Evolutionary conservation across 306 rosid genomes (phyloP).

Genomic region (Quercus aquifolioides): DNA sequence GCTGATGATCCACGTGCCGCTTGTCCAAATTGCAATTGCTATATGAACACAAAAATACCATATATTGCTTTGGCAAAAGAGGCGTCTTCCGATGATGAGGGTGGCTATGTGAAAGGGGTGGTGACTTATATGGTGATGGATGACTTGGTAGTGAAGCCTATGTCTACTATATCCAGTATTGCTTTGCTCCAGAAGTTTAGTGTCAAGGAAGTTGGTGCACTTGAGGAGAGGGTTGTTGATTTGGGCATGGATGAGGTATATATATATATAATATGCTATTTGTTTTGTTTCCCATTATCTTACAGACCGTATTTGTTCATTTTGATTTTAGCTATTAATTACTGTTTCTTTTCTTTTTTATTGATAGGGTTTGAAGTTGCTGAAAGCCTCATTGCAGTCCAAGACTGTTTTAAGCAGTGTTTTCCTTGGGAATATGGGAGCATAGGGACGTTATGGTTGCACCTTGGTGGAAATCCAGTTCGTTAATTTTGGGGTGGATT

Average conservation of each 20-base stretch:
- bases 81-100: too few species aligned
- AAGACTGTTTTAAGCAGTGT: background rate
- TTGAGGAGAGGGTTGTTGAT: constrained; percentile 27
- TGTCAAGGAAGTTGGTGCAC: constrained; percentile 14
- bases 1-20: background rate
- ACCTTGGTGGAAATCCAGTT: too few species aligned
- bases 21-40: rapidly evolving
- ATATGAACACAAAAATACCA: background rate
- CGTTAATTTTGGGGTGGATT: too few species aligned
- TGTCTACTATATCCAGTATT: constrained; percentile 36
- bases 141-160: constrained; percentile 30
- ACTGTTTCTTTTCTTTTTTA: too few species aligned
- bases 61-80: too few species aligned
- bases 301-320: background rate
- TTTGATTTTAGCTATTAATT: background rate
- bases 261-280: background rate
- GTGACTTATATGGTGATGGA: constrained; percentile 43
- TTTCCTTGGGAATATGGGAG: background rate
- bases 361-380: background rate
- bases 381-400: background rate
- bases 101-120: constrained; percentile 31
- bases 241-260: constrained; percentile 29
- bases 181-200: constrained; percentile 24
- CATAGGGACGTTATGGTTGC: background rate
- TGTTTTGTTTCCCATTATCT: too few species aligned